Evolutionary conservation across 352 stramenopile genomes (phyloP).

Genomic region (Pythium utonaiense): DNA sequence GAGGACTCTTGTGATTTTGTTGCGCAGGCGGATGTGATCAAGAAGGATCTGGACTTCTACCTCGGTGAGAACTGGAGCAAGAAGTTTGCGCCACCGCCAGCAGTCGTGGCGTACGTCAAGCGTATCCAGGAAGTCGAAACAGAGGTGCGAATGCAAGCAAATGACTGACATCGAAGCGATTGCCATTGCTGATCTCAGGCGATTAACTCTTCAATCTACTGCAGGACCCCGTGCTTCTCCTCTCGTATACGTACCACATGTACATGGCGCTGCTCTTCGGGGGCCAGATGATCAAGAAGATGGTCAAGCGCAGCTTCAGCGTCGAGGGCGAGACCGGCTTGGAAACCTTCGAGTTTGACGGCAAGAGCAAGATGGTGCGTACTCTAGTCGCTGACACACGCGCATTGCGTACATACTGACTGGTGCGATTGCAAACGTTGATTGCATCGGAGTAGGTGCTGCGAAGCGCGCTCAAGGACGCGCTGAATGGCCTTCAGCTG

Average conservation of each 20-base stretch:
- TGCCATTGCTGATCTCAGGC: too few species aligned
- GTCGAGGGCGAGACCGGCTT: constrained; percentile 39
- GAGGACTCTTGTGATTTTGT: too few species aligned
- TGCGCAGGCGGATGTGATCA: constrained; percentile 55
- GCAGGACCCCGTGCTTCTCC: constrained; percentile 46
- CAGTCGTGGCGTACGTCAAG: constrained; percentile 51
- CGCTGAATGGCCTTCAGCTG: constrained; percentile 40
- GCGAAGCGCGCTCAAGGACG: constrained; percentile 52
- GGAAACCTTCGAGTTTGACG: constrained; percentile 47
- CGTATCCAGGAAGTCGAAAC: constrained; percentile 53
- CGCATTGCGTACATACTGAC: background rate
- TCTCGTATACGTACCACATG: constrained; percentile 74
- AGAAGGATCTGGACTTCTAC: constrained; percentile 59
- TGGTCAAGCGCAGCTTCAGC: constrained; percentile 59
- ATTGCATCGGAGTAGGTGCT: constrained; percentile 22
- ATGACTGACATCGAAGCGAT: too few species aligned
- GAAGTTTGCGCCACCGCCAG: constrained; percentile 47
- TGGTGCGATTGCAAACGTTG: background rate
- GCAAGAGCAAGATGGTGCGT: constrained; percentile 42
- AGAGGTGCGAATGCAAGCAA: constrained; percentile 36
- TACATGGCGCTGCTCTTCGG: constrained; percentile 67
- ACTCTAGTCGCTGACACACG: too few species aligned
- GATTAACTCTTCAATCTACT: background rate
- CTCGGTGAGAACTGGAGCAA: constrained; percentile 55
- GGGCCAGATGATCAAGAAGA: constrained; percentile 58